Conservation (phyloP, 2,329 filamentous ascomycete species). For the Sporothrix dimorphospora region DNA sequence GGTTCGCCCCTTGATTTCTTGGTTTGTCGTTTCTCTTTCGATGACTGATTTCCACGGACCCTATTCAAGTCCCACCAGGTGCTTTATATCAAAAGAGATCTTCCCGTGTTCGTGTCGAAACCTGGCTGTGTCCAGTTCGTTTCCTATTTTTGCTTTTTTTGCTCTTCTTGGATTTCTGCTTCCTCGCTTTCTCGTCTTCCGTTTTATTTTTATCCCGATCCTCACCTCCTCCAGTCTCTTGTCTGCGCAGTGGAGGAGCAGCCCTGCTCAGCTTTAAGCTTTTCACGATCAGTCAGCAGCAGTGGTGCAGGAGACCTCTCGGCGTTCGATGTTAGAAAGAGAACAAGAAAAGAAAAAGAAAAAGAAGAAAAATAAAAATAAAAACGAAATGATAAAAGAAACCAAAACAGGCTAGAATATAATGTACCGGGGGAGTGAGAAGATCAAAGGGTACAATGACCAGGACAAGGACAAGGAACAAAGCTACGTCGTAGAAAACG, state of each 20-base stretch:
- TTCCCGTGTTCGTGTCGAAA: background rate
- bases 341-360: background rate
- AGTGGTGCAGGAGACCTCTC: background rate
- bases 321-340: background rate
- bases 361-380: too few relatives aligned
- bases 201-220: conserved; percentile 4
- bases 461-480: background rate
- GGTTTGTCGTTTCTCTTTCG: background rate
- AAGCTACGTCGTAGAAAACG: too few relatives aligned
- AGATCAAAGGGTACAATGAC: background rate
- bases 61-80: background rate
- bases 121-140: background rate
- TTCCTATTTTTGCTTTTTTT: background rate
- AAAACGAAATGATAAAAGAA: background rate
- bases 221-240: background rate
- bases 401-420: conserved; percentile 15
- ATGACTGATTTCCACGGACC: background rate
- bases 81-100: conserved; percentile 1
- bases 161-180: background rate
- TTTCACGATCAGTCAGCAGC: background rate
- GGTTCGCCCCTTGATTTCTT: background rate
- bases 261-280: background rate
- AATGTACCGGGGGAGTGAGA: background rate
- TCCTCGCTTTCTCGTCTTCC: background rate
- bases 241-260: background rate